Conservation (phyloP, 352 stramenopile genomes). For the Globisporangium rhizosaccharum region DNA sequence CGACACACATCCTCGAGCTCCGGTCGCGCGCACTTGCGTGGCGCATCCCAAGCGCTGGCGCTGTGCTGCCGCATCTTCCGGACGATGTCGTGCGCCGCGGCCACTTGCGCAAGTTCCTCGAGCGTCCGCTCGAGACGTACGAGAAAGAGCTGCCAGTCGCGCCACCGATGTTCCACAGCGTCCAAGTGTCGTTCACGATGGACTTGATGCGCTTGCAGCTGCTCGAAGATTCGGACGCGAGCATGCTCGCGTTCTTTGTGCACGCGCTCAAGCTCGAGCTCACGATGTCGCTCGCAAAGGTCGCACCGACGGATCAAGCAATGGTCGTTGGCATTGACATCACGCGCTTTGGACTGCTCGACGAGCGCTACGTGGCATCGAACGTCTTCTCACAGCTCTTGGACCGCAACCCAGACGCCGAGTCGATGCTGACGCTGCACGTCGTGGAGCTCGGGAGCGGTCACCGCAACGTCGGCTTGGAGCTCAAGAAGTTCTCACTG, state of each 20-base stretch:
- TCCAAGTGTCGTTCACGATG: constrained; percentile 55
- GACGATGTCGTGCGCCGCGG: constrained; percentile 39
- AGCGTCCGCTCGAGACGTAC: constrained; percentile 60
- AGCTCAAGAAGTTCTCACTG: constrained; percentile 58
- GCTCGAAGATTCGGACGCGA: constrained; percentile 39
- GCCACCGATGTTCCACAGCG: constrained; percentile 50
- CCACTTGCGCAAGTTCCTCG: constrained; percentile 61
- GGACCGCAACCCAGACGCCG: constrained; percentile 63
- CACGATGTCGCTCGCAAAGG: constrained; percentile 40
- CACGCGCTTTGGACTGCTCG: constrained; percentile 61
- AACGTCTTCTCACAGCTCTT: constrained; percentile 78
- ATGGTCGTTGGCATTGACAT: constrained; percentile 46
- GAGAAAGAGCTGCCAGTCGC: constrained; percentile 33
- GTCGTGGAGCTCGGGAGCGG: constrained; percentile 42
- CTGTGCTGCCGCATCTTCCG: constrained; percentile 34
- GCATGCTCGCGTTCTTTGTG: constrained; percentile 54
- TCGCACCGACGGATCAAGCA: constrained; percentile 23
- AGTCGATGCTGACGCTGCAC: constrained; percentile 46
- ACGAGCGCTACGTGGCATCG: constrained; percentile 49
- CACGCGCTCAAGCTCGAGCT: constrained; percentile 41
- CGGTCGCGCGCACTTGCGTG: constrained; percentile 54
- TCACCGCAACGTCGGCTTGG: constrained; percentile 49
- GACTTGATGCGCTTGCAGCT: constrained; percentile 39
- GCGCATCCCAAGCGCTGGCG: constrained; percentile 54
- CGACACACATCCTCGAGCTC: constrained; percentile 53